Percentiles rank a stretch among this genome's conserved stretches.
Conservation (phyloP, 2,329 filamentous ascomycete genomes). For the Ophiostoma tasmaniense region DNA sequence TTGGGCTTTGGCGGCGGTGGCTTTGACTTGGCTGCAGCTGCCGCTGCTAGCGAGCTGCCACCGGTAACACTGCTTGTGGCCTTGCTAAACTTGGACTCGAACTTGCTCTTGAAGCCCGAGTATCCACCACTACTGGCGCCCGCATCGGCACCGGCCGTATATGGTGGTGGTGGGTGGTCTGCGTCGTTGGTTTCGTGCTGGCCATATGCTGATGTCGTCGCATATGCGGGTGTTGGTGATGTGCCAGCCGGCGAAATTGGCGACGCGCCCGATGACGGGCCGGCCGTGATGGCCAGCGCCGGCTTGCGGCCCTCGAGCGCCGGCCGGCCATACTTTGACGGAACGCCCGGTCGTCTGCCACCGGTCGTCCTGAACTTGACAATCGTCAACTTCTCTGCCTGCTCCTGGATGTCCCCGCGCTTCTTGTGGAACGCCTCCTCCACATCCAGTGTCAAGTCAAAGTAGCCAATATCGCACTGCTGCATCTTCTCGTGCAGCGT, state of each 20-base stretch:
- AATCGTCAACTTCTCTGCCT: conserved; percentile 74
- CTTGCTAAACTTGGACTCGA: conserved; percentile 2
- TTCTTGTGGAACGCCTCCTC: conserved; percentile 87
- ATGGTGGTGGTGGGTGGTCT: conserved; percentile 61
- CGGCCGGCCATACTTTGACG: conserved; percentile 42
- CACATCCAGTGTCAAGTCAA: conserved; percentile 82
- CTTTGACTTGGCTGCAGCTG: conserved; percentile 54
- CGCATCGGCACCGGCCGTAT: conserved; percentile 40
- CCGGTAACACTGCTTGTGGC: conserved; percentile 9
- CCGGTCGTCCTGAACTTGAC: conserved; percentile 88
- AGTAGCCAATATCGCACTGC: conserved; percentile 92
- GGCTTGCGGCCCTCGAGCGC: conserved; percentile 39
- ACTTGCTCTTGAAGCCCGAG: conserved; percentile 5
- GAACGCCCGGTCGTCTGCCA: conserved; percentile 51
- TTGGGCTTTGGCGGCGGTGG: conserved; percentile 57
- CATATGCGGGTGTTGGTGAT: background rate
- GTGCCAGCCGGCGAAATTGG: conserved; percentile 6
- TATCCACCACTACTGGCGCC: conserved; percentile 26
- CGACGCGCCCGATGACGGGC: conserved; percentile 27
- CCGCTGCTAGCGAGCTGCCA: conserved; percentile 32
- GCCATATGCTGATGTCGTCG: conserved; percentile 12
- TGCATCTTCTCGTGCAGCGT: conserved; percentile 98
- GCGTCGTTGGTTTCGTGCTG: conserved; percentile 24
- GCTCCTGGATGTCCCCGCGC: conserved; percentile 78
- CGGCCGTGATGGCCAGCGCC: conserved; percentile 44